Evolutionary conservation across 306 rosid species (phyloP).

Genomic region (Prunus campanulata): DNA sequence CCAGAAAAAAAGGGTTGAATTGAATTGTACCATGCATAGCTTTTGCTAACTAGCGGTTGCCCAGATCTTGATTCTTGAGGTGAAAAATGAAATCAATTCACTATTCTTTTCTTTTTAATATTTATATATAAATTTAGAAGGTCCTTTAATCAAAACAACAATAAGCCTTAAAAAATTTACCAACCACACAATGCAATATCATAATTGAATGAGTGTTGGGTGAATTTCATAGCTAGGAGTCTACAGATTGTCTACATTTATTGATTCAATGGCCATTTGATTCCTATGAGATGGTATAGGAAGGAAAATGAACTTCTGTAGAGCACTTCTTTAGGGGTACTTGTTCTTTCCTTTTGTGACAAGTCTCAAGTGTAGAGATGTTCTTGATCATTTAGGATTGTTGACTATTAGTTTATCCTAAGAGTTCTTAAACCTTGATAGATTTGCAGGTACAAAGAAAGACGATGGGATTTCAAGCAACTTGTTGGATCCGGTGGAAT

Average conservation of each 20-base stretch:
- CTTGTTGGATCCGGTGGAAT: constrained; percentile 96
- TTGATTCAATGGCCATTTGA: not conserved
- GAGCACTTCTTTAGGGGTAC: not conserved
- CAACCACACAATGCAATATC: not conserved
- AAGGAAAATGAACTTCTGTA: not conserved
- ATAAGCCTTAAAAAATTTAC: not conserved
- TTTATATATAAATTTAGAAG: too few species aligned
- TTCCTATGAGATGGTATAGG: not conserved
- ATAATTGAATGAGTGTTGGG: not conserved
- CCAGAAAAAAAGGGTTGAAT: not conserved
- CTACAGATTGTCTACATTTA: not conserved
- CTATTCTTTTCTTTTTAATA: too few species aligned
- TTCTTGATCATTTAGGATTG: not conserved
- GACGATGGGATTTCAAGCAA: constrained; percentile 84
- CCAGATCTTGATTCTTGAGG: constrained; percentile 12
- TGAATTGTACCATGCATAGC: not conserved
- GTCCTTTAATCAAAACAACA: not conserved
- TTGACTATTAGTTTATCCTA: constrained; percentile 19
- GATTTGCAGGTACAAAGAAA: constrained; percentile 80
- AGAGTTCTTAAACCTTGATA: constrained; percentile 39
- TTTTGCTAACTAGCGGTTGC: not conserved
- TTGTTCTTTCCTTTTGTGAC: constrained; percentile 1
- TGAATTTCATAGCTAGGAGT: not conserved
- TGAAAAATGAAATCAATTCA: not conserved
- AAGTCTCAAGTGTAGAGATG: not conserved